Evolutionary conservation across 345 rosid species (phyloP), one percentile per base, ranked within the genome.

Genomic region (Hibiscus tridactylites): DNA sequence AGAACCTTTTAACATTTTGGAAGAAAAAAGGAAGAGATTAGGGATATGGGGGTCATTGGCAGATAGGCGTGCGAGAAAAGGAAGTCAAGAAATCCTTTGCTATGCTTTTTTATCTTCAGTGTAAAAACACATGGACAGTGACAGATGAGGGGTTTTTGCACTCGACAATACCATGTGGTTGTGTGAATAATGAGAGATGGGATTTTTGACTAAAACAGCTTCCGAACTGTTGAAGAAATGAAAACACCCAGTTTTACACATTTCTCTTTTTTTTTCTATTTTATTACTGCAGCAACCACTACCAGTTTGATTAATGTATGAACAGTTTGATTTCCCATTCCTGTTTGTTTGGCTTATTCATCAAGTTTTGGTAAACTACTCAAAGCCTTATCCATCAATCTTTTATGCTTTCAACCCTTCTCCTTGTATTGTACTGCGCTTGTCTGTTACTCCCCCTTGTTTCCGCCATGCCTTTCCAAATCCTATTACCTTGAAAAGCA

Each of bases 1-100:
- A 72, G 85, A 77, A 75, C 88, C 90, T 85, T 82, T 90, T 81
- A 94, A 89, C 97, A 94, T 44, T 94, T 88, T 85, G 91, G 79
- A 76, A 50, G 17, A 50, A 50, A 50, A 16, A 6, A 46, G 50
- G n/a, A 49, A 50, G 44, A 39, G 44, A 7, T 39, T 39, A 39
- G 44, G 44, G 44, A 39, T 39, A 39, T 39, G 44, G 44, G 2
- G 44, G 44, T 39, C 44, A 39, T 39, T 39, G 10, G 44, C 44
- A 39, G 44, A 39, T 1, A 7, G 44, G 10, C 44, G 44, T 39
- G 44, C 44, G 9, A 39, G 2, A 39, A 39, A 39, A 39, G 44
- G 44, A 39, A 39, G 44, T 39, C 44, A 50, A 50, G 15, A 74
- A 74, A 35, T 72, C 79, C 84, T 78, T 79, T 79, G 78, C 81